A percentile compares a stretch with the other conserved stretches of the same genome.
phyloP scores from a whole-genome alignment of 2,329 filamentous ascomycete genomes.

The Akanthomyces dipterigenus region DNA sequence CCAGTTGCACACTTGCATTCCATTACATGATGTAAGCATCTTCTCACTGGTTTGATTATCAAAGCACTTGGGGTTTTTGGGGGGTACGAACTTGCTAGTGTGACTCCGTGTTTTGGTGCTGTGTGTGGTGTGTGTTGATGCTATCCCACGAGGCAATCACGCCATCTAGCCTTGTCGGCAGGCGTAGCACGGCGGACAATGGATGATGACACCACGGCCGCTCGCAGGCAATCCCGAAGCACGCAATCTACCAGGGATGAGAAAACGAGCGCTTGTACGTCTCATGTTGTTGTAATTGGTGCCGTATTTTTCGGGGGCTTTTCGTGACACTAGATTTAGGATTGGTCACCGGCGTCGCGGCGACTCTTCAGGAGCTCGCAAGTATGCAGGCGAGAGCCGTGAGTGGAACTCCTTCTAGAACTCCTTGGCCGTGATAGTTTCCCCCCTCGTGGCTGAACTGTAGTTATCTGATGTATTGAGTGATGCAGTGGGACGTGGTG shows the following conservation, averaged over 20 bases:
- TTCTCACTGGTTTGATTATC: background rate
- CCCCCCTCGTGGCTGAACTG: too few species aligned
- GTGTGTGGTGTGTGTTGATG: slow-evolving; percentile 9
- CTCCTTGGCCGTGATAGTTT: background rate
- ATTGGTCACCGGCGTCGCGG: background rate
- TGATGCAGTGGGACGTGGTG: too few species aligned
- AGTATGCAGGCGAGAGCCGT: background rate
- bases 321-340: background rate
- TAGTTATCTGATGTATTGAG: too few species aligned
- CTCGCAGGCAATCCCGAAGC: background rate
- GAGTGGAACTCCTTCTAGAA: background rate
- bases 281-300: background rate
- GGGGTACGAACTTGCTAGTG: background rate
- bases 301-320: background rate
- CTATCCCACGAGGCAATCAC: slow-evolving; percentile 10
- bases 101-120: background rate
- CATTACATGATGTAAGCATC: background rate
- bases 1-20: background rate
- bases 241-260: slow-evolving; percentile 1
- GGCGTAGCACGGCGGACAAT: background rate
- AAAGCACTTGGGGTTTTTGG: background rate
- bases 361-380: background rate
- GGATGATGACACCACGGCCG: background rate
- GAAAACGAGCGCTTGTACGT: background rate
- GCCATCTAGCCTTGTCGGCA: background rate